These are phyloP conservation scores for Chlamydomonas schloesseri DNA, from an alignment of 139 green algal species.

Conservation along the genomic window DNA sequence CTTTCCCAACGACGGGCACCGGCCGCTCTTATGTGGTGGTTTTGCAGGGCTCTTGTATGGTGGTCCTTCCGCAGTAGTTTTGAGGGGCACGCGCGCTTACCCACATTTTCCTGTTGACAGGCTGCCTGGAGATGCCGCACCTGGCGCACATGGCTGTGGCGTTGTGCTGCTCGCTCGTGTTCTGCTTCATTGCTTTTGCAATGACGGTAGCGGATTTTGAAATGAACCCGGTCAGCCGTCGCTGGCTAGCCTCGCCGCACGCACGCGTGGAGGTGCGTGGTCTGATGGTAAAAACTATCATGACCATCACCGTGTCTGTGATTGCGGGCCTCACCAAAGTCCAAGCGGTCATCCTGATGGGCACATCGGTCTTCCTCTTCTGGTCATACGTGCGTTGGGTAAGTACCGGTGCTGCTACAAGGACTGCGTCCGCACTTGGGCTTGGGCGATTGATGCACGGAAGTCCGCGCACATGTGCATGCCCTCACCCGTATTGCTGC, in stretches of 20 bases:
- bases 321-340: constrained; percentile 44
- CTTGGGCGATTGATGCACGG: too few species aligned
- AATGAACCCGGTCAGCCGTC: constrained; percentile 54
- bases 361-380: constrained; percentile 40
- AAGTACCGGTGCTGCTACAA: too few species aligned
- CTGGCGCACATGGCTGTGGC: constrained; percentile 47
- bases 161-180: constrained; percentile 7
- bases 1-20: too few species aligned
- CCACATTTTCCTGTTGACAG: too few species aligned
- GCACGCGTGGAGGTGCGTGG: constrained; percentile 47
- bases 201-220: constrained; percentile 58
- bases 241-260: constrained; percentile 45
- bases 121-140: constrained; percentile 64
- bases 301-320: constrained; percentile 32
- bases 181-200: constrained; percentile 48
- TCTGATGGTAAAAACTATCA: constrained; percentile 44
- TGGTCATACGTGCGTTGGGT: constrained; percentile 56
- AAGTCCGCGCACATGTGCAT: too few species aligned
- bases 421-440: too few species aligned
- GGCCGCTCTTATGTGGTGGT: too few species aligned
- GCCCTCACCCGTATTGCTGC: too few species aligned
- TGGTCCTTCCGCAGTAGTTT: too few species aligned
- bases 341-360: constrained; percentile 42
- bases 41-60: too few species aligned
- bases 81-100: too few species aligned